A percentile compares a stretch with the other conserved stretches of the same genome.
Evolutionary conservation across 2,329 filamentous ascomycete species (phyloP).

Genomic region (Cytospora piceae): DNA sequence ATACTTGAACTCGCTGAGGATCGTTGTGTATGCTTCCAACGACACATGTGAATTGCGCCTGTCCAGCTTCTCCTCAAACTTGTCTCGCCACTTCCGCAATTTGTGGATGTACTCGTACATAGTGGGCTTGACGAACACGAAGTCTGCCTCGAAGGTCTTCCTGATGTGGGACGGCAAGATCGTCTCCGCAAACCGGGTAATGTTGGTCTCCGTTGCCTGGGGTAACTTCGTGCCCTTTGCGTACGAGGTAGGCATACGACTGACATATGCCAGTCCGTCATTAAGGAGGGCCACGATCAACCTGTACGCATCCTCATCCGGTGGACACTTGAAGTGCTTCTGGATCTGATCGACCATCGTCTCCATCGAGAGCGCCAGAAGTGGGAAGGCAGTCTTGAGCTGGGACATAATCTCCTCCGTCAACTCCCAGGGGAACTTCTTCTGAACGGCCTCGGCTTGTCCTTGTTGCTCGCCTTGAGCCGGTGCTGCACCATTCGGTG

Average conservation of each 20-base stretch:
- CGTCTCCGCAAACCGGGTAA: slow-evolving; percentile 93
- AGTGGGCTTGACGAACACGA: slow-evolving; percentile 91
- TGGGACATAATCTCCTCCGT: slow-evolving; percentile 95
- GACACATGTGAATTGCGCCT: slow-evolving; percentile 73
- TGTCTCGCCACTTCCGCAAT: slow-evolving; percentile 91
- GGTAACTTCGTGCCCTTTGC: slow-evolving; percentile 91
- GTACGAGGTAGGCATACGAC: slow-evolving; percentile 82
- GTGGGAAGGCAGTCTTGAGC: slow-evolving; percentile 94
- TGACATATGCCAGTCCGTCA: slow-evolving; percentile 91
- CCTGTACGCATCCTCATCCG: slow-evolving; percentile 96
- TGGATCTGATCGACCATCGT: slow-evolving; percentile 99
- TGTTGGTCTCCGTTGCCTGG: slow-evolving; percentile 89
- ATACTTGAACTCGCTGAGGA: slow-evolving; percentile 95
- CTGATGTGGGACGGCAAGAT: slow-evolving; percentile 94
- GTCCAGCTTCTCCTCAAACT: slow-evolving; percentile 97
- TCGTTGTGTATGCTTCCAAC: slow-evolving; percentile 84
- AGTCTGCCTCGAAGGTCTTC: slow-evolving; percentile 96
- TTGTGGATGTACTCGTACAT: slow-evolving; percentile 99
- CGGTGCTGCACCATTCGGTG: slow-evolving; percentile 28
- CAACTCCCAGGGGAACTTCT: slow-evolving; percentile 92
- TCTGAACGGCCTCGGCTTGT: slow-evolving; percentile 46
- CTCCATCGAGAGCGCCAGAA: slow-evolving; percentile 97
- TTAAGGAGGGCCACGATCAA: slow-evolving; percentile 97
- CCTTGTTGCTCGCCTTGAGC: slow-evolving; percentile 34
- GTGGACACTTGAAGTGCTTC: slow-evolving; percentile 98